Conservation (phyloP, 768 basidiomycete genomes). For the Mycena belliarum region DNA sequence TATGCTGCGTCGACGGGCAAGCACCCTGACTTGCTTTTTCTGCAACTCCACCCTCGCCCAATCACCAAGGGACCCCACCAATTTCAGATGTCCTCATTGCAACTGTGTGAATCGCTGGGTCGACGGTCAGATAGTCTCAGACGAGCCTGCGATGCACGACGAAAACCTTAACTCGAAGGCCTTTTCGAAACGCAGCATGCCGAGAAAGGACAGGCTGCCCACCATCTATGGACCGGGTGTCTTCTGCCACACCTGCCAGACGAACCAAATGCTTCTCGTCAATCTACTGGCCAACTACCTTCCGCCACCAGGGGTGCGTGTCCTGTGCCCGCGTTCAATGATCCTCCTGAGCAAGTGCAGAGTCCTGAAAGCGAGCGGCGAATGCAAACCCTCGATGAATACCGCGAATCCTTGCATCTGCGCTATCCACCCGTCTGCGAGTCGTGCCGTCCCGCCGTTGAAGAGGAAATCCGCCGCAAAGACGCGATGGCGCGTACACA, state of each 20-base stretch:
- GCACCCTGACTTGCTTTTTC: slow-evolving; percentile 62
- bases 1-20: slow-evolving; percentile 56
- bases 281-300: slow-evolving; percentile 90
- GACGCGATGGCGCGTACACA: slow-evolving; percentile 80
- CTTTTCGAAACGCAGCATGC: slow-evolving; percentile 73
- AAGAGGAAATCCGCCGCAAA: slow-evolving; percentile 76
- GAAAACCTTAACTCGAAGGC: slow-evolving; percentile 67
- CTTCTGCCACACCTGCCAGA: slow-evolving; percentile 88
- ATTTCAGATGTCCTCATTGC: slow-evolving; percentile 69
- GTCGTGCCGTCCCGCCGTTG: slow-evolving; percentile 73
- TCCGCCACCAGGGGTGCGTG: slow-evolving; percentile 69
- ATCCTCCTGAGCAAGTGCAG: slow-evolving; percentile 39
- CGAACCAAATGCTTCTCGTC: slow-evolving; percentile 87
- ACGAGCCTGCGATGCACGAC: slow-evolving; percentile 88
- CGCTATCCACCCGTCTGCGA: slow-evolving; percentile 90
- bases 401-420: slow-evolving; percentile 69
- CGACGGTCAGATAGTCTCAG: slow-evolving; percentile 75
- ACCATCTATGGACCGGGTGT: slow-evolving; percentile 41
- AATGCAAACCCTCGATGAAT: slow-evolving; percentile 64
- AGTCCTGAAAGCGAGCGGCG: slow-evolving; percentile 70
- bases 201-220: slow-evolving; percentile 55
- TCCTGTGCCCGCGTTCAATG: background rate
- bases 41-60: slow-evolving; percentile 51
- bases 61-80: slow-evolving; percentile 47
- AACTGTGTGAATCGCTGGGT: slow-evolving; percentile 74